A percentile compares a stretch with the other conserved stretches of the same genome.
Conservation (phyloP, 352 stramenopile genomes). For the Phytophthora pini region DNA sequence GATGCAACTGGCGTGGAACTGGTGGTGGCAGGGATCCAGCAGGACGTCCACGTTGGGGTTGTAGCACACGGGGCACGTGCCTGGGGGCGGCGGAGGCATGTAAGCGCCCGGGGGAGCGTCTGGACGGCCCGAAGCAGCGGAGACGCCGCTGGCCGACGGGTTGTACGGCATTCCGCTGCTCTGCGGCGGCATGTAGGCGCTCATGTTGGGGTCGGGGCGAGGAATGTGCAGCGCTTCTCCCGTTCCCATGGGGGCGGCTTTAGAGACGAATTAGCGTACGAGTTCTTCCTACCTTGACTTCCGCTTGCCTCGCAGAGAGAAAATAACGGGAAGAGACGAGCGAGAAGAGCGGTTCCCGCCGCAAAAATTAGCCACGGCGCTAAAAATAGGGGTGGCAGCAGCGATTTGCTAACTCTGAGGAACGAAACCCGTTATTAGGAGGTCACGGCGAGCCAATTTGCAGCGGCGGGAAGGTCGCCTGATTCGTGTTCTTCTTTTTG, state of each 20-base stretch:
- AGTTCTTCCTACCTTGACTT: slow-evolving; percentile 16
- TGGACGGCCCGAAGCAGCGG: not conserved
- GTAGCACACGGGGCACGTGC: slow-evolving; percentile 49
- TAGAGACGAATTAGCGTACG: not conserved
- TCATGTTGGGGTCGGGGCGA: slow-evolving; percentile 27
- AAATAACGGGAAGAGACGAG: slow-evolving; percentile 44
- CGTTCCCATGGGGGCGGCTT: slow-evolving; percentile 32
- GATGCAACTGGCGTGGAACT: slow-evolving; percentile 83
- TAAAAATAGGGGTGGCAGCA: slow-evolving; percentile 24
- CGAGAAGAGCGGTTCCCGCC: slow-evolving; percentile 29
- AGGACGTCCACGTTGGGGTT: slow-evolving; percentile 49
- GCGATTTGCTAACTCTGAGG: slow-evolving; percentile 27
- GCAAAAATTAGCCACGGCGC: not conserved
- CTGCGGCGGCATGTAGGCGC: slow-evolving; percentile 29
- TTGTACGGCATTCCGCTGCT: slow-evolving; percentile 30
- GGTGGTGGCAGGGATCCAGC: slow-evolving; percentile 74
- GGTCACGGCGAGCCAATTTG: slow-evolving; percentile 1
- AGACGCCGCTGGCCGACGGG: slow-evolving; percentile 1
- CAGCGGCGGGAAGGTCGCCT: not conserved
- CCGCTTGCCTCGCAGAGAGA: slow-evolving; percentile 33
- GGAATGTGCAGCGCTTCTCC: slow-evolving; percentile 40
- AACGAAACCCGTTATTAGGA: not conserved
- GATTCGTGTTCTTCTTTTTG: slow-evolving; percentile 33
- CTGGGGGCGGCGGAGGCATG: slow-evolving; percentile 20
- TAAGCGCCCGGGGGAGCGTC: slow-evolving; percentile 13